Conservation (phyloP, 352 stramenopile genomes). For the Phytophthora melonis region DNA sequence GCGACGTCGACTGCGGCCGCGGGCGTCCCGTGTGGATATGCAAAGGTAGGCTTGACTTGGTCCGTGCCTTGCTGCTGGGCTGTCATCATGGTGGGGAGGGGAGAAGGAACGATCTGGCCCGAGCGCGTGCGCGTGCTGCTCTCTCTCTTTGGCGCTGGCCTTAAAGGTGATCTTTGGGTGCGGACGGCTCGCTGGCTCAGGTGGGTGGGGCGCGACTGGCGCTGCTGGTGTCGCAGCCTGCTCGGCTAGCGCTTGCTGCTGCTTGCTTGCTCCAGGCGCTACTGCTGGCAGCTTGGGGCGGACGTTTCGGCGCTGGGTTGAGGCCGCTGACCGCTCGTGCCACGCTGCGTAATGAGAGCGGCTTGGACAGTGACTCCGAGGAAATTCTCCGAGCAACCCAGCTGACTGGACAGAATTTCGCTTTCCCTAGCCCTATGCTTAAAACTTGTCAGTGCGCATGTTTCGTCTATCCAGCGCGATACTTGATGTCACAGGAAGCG, state of each 20-base stretch:
- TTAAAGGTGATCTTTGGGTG: constrained; percentile 26
- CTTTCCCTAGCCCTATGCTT: neutral
- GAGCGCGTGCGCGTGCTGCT: constrained; percentile 15
- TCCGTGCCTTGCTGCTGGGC: constrained; percentile 58
- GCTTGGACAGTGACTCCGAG: constrained; percentile 21
- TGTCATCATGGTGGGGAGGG: constrained; percentile 61
- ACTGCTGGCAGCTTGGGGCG: neutral
- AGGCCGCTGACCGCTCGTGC: constrained; percentile 32
- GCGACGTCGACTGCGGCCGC: constrained; percentile 17
- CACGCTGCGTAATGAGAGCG: constrained; percentile 19
- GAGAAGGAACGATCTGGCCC: constrained; percentile 14
- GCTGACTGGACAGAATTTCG: constrained; percentile 49
- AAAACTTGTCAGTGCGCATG: neutral
- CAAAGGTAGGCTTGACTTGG: constrained; percentile 49
- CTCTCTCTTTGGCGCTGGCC: constrained; percentile 29
- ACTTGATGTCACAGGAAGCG: neutral
- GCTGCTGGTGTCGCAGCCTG: neutral
- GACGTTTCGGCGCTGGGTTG: constrained; percentile 23
- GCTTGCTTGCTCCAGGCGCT: neutral
- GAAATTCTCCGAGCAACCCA: constrained; percentile 39
- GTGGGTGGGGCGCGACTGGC: constrained; percentile 1
- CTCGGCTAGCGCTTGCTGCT: neutral
- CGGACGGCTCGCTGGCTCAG: constrained; percentile 3
- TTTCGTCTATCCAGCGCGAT: neutral
- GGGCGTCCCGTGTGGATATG: constrained; percentile 41